A percentile compares a stretch with the other conserved stretches of the same genome.
These are phyloP conservation scores for Solanum ossicruentum DNA, from an alignment of 257 asterid species.

Conservation along the genomic window DNA sequence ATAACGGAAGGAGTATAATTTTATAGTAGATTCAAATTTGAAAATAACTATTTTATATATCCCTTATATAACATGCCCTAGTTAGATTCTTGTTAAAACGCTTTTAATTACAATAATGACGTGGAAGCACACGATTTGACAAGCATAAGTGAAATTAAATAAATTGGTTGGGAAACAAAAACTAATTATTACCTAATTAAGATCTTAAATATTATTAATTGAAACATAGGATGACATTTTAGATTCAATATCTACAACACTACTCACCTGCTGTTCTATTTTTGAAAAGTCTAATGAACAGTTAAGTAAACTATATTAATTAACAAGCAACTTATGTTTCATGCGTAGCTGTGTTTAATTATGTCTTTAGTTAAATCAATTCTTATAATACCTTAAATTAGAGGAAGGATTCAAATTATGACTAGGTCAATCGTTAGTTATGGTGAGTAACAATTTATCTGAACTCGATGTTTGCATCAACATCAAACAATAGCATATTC, in stretches of 20 bases:
- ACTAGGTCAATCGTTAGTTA: neutral
- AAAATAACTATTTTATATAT: no score
- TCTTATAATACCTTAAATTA: neutral
- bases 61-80: no score
- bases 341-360: neutral
- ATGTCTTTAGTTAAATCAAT: neutral
- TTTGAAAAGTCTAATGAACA: neutral
- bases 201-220: neutral
- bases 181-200: neutral
- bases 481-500: no score
- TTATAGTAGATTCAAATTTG: no score
- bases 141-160: neutral
- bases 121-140: neutral
- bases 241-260: neutral
- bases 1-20: neutral
- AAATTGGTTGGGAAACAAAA: neutral
- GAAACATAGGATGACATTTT: neutral
- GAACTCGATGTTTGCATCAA: neutral
- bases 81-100: neutral
- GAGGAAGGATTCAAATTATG: neutral
- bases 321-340: neutral
- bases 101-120: neutral
- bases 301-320: neutral
- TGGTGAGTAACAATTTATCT: neutral
- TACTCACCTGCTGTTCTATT: neutral